Base-by-base conservation (phyloP, 2,329 filamentous ascomycete genomes). In the Ambrosiella beaveri region DNA sequence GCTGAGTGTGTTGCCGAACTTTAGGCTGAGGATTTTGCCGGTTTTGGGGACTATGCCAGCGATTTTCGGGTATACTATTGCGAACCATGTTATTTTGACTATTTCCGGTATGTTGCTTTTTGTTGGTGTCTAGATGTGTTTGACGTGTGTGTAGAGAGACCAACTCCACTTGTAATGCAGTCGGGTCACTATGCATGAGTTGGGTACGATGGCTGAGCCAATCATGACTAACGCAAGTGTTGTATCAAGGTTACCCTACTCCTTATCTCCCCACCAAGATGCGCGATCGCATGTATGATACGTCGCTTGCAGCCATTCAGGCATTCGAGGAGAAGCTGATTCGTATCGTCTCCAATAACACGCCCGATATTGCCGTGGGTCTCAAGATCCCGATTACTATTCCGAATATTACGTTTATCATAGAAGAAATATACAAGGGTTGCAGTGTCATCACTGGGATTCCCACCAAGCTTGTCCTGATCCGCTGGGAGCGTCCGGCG, bases 1-100 rank as follows among this genome's bases (percentile, higher is more conserved):
- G 63, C 76, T 97, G 0, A 86, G 89, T 49, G 87, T 94, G 0
- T 77, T 98, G 55, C 86, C 90, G 1, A 90, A 95, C 67, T 98
- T 98, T 69, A 79, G 93, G 27, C 88, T 95, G 8, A 79, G 93
- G n/a, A 98, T 98, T 59, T 71, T 98, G 7, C 93, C 93, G 0
- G 93, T 98, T 0, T 73, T 98, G 2, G 93, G 93, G 0, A 98
- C 93, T 0, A 96, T 98, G 90, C 93, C 93, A 0, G 91, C 93
- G 1, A 84, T 97, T 0, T 98, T 98, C 68, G 93, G 93, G 7
- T 86, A 96, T 58, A 86, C 85, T 0, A 81, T 87, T 7, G 93
- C 93, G 3, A 98, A 97, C 70, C 88, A 97, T 67, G 82, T 97
- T 61, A 91, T 98, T 63, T 77, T 95, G 58, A 80, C 82, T 59